These are phyloP conservation scores for Cladosporium halotolerans DNA, from an alignment of 2,329 filamentous ascomycete species.

Conservation along the genomic window DNA sequence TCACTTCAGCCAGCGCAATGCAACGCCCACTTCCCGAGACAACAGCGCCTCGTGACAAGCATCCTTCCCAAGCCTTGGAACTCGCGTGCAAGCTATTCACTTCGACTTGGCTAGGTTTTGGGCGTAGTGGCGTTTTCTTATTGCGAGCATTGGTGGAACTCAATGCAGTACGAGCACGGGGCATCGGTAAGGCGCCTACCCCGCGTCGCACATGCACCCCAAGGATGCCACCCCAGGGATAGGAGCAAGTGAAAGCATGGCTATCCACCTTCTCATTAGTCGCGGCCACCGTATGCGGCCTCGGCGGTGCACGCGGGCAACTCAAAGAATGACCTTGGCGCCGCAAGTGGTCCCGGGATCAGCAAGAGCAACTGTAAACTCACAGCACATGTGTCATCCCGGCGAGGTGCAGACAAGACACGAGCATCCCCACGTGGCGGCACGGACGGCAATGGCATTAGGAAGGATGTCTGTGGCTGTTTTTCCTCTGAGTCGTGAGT, in stretches of 20 bases:
- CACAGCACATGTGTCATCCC: too few relatives aligned
- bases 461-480: too few relatives aligned
- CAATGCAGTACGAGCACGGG: not conserved
- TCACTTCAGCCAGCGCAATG: not conserved
- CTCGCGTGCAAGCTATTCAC: not conserved
- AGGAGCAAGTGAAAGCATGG: not conserved
- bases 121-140: constrained; percentile 1
- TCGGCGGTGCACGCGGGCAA: not conserved
- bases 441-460: too few relatives aligned
- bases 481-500: too few relatives aligned
- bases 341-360: too few relatives aligned
- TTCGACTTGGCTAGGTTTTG: not conserved
- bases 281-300: not conserved
- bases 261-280: too few relatives aligned
- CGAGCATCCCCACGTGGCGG: not conserved
- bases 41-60: not conserved
- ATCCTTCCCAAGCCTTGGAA: not conserved
- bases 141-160: constrained; percentile 2
- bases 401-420: not conserved
- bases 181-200: not conserved
- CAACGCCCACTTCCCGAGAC: not conserved
- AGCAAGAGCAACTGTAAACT: too few relatives aligned
- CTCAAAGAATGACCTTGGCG: too few relatives aligned
- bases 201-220: constrained; percentile 2
- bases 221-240: not conserved